These are phyloP conservation scores for Globisporangium echinulatum DNA, from an alignment of 352 stramenopile species.

Conservation along the genomic window DNA sequence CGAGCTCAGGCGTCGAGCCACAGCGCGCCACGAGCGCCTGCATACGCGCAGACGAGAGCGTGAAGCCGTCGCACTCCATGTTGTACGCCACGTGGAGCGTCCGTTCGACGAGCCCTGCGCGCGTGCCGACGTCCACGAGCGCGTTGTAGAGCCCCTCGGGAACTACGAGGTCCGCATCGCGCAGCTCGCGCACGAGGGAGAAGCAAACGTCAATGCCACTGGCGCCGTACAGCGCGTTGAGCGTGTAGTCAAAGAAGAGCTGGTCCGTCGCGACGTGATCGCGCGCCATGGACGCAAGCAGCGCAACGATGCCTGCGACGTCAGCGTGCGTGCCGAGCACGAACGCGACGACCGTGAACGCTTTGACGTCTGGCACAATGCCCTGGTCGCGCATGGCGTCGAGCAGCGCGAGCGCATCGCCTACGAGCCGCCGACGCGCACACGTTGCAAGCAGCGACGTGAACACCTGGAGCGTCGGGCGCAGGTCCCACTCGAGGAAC, in stretches of 20 bases:
- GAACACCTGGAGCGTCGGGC: slow-evolving; percentile 64
- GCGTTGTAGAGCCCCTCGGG: slow-evolving; percentile 53
- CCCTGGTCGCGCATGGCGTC: slow-evolving; percentile 41
- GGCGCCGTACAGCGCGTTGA: slow-evolving; percentile 47
- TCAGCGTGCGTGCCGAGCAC: slow-evolving; percentile 55
- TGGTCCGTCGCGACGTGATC: slow-evolving; percentile 31
- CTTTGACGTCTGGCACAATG: slow-evolving; percentile 50
- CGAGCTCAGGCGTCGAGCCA: slow-evolving; percentile 37
- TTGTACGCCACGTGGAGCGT: slow-evolving; percentile 75
- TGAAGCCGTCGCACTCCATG: slow-evolving; percentile 77
- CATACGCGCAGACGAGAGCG: slow-evolving; percentile 41
- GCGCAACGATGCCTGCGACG: slow-evolving; percentile 29
- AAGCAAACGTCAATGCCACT: slow-evolving; percentile 74
- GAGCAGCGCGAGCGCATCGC: slow-evolving; percentile 49
- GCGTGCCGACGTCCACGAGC: slow-evolving; percentile 52
- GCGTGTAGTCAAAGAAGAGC: slow-evolving; percentile 56
- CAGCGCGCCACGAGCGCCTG: slow-evolving; percentile 39
- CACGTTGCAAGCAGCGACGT: slow-evolving; percentile 70
- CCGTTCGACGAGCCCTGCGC: slow-evolving; percentile 51
- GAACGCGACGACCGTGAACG: slow-evolving; percentile 62
- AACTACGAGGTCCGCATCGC: slow-evolving; percentile 28
- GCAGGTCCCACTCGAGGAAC: slow-evolving; percentile 52
- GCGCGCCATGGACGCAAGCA: slow-evolving; percentile 44
- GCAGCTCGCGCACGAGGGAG: slow-evolving; percentile 50
- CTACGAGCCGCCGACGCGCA: slow-evolving; percentile 43